Base-by-base conservation (phyloP, 2,329 filamentous ascomycete genomes). In the Paramyrothecium roridum region DNA sequence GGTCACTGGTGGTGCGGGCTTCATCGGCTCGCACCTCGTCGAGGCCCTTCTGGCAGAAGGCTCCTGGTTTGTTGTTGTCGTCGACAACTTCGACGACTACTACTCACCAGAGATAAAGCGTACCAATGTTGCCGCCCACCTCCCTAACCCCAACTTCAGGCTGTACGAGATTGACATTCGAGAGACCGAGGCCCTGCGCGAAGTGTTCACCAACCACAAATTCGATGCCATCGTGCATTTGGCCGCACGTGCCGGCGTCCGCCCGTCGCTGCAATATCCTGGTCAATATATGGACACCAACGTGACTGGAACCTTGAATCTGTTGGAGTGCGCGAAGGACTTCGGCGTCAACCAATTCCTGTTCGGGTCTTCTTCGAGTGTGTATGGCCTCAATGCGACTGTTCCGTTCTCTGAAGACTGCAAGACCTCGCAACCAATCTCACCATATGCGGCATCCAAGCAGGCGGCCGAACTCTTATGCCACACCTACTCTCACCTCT, bases 1-100 rank as follows among this genome's bases (percentile, higher is more conserved):
- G 2, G 55, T 65, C 55, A 65, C 63, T 8, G 61, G 62, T 30
- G 63, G 63, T 34, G 63, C 63, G 3, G 63, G 63, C 43, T 65
- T 65, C 58, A 65, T 64, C 46, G 62, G 63, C 12, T 65, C 63
- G 3, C 54, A 65, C 48, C 52, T 65, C 4, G 63, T 65, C n/a
- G 61, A 63, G 4, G 30, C 43, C 8, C 61, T 65, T 2, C 57
- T 65, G 21, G 52, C 48, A 12, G 59, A 61, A 46, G 62, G 59
- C 19, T 45, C 52, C 54, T 64, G 61, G 61, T 48, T 33, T 8
- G 63, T 65, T 22, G 50, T 53, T 12, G 62, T 65, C 13, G 51
- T 64, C 2, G 63, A 65, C 55, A 65, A 65, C 57, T 64, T 65
- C 50, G 61, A 64, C 50, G 52, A 57, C 52, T 63, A 59, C 45